Base-by-base conservation (phyloP, 2,329 filamentous ascomycete genomes). In the Fusarium cyanostomum region DNA sequence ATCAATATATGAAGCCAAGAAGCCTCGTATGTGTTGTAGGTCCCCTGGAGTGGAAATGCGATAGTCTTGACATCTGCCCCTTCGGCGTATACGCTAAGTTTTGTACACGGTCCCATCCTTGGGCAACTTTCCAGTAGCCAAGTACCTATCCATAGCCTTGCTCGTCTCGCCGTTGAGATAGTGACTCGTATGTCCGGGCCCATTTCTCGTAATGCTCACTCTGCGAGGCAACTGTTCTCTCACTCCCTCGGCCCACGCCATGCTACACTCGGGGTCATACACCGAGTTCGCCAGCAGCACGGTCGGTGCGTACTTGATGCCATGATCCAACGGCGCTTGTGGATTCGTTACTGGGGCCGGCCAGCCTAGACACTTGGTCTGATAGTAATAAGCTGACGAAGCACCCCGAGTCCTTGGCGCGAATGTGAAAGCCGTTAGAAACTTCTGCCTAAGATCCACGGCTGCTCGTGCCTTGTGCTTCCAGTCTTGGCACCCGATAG, bases 401-500 rank as follows among this genome's bases (percentile, higher is more conserved):
- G 56, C 64, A 9, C 69, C 69, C 0, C 45, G 37, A 6, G 69
- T 71, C 15, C 43, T 44, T 0, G 69, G 62, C 8, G 66, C 59
- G 28, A 71, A 66, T 0, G 56, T 15, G 3, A 46, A 31, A 3
- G 59, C 43, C 5, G 46, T 48, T 7, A 37, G 30, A 10, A 66
- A 50, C 27, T 63, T 64, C 10, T 59, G 58, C 3, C 52, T 44
- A 1, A 71, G 18, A 13, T 71, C 66, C 3, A 41, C 31, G 2
- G 44, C 52, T 8, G 48, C 64, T 4, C 38, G 26, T 5, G 66
- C 46, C 10, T 31, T 42, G 34, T 67, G 69, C 11, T 51, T 41
- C 59, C 66, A 71, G 10, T 71, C 69, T 34, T 67, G 66, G 34
- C 69, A 71, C 9, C 68, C 66, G 5, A 69, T 55, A 2, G 69